Evolutionary conservation across 2,329 filamentous ascomycete species (phyloP), one percentile per base, ranked within the genome.

Genomic region (Talaromyces sp.): DNA sequence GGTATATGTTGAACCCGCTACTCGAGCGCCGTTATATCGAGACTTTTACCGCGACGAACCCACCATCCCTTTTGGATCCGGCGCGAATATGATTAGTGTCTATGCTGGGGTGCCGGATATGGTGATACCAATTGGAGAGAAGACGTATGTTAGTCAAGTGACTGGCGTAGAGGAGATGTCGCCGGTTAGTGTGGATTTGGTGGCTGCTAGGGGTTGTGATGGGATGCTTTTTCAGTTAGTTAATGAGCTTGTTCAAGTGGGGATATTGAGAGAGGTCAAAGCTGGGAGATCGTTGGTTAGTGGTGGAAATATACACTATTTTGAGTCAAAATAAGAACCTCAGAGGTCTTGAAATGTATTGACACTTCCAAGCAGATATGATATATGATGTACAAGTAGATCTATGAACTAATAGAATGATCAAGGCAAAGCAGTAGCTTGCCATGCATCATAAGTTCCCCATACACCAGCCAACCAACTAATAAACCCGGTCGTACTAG

Each of bases 401-500:
- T 19, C 22, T 24, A 56, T 39, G 6, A 59, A 19, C 24, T 8
- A 45, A 59, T 3, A 8, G 2, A n/a, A 31, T 10, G 35, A 52
- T 60, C 24, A 52, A 39, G 43, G 31, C 24, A n/a, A 33, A 43
- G 72, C 75, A 43, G 78, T 81, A 14, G 73, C 75, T 64, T 72
- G 77, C 83, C 83, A 85, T 13, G 77, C 65, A 69, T 80, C 79
- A 66, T 73, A 74, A 63, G 84, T 72, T 13, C 78, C 79, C 73
- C 80, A 80, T 66, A 78, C 72, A 3, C 79, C 81, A 14, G 82
- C 83, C 67, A 82, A 72, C 57, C 81, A 82, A 7, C 89, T 89
- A 61, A 87, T 79, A 27, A 86, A 71, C 0, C 87, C 88, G 31
- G 89, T 80, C 73, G 83, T 78, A 66, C 82, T 80, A 66, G 89